Base-by-base conservation (phyloP, 371 early-diverging fungal species). In the Mortierella sp. region DNA sequence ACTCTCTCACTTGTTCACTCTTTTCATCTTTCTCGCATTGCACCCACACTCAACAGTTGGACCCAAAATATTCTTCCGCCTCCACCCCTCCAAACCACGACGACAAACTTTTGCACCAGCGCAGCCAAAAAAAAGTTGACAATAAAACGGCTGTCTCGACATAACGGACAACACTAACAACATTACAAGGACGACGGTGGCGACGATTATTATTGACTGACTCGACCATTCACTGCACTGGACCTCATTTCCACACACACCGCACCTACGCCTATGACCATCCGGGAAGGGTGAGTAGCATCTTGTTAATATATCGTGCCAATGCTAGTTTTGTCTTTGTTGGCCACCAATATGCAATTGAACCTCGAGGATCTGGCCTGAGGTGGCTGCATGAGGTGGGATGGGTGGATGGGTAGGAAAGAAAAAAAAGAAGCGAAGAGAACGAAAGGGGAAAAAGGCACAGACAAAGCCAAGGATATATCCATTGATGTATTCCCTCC, bases 251-350 rank as follows among this genome's bases (percentile, higher is more conserved):
- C 35, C 51, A 44, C 35, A 29, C 71, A 41, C 10, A 44, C 68
- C 14, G 72, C 72, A 48, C 77, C 77, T 80, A 74, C 81, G 73
- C 77, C 77, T 71, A 86, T 86, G 87, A 86, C 87, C 80, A 80
- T 82, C 75, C 82, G 83, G 87, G 82, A 86, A 80, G 87, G 87
- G 87, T 86, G 82, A 65, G 82, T 78, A 35, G n/a, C 46, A 41
- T 44, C 21, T 35, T 49, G n/a, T 71, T 4, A n/a, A 21, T 11
- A 35, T 18, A 51, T 38, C 55, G 16, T 32, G 32, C 60, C 12
- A 41, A 10, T n/a, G 24, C n/a, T 6, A n/a, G 7, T 56, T 56
- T 56, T 56, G 10, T 56, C n/a, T 8, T 56, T 11, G 7, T 56
- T 56, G 56, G 56, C 56, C 56, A 56, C 56, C 56, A 56, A 56